Conservation (phyloP, 2,329 filamentous ascomycete genomes). For the Sarocladiaceae sp. region DNA sequence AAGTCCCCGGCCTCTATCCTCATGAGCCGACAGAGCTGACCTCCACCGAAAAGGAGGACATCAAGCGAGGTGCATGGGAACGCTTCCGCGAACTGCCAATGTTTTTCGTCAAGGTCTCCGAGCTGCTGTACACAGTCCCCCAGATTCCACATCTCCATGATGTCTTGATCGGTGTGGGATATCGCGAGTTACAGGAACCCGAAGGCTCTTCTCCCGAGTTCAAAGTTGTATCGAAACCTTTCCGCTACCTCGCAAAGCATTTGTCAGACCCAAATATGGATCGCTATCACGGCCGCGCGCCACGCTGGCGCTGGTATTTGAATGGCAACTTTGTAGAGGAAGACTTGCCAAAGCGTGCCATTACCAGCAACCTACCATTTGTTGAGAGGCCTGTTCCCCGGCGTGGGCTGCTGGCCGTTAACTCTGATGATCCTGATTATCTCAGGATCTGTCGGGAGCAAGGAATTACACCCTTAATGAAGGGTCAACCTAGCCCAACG, state of each 20-base stretch:
- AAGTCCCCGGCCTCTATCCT: slow-evolving; percentile 48
- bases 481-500: slow-evolving; percentile 37
- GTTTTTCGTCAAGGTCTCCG: slow-evolving; percentile 65
- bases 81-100: slow-evolving; percentile 55
- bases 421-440: slow-evolving; percentile 55
- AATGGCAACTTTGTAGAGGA: slow-evolving; percentile 52
- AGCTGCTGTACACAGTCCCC: slow-evolving; percentile 56
- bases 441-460: slow-evolving; percentile 51
- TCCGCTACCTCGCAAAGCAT: slow-evolving; percentile 3
- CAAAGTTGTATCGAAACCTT: slow-evolving; percentile 1
- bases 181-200: slow-evolving; percentile 44
- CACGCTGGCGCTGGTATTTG: slow-evolving; percentile 54
- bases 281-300: slow-evolving; percentile 49
- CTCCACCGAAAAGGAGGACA: slow-evolving; percentile 33
- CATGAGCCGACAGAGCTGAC: slow-evolving; percentile 40
- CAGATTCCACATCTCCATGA: slow-evolving; percentile 54
- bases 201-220: not conserved
- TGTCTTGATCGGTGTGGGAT: slow-evolving; percentile 52
- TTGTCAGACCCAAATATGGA: slow-evolving; percentile 37
- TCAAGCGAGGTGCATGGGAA: slow-evolving; percentile 46
- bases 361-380: slow-evolving; percentile 50
- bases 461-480: slow-evolving; percentile 50
- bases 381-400: slow-evolving; percentile 52
- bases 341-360: slow-evolving; percentile 40
- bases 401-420: slow-evolving; percentile 47